Evolutionary conservation across 768 basidiomycete species (phyloP).

Genomic region (Rickenella mellea): DNA sequence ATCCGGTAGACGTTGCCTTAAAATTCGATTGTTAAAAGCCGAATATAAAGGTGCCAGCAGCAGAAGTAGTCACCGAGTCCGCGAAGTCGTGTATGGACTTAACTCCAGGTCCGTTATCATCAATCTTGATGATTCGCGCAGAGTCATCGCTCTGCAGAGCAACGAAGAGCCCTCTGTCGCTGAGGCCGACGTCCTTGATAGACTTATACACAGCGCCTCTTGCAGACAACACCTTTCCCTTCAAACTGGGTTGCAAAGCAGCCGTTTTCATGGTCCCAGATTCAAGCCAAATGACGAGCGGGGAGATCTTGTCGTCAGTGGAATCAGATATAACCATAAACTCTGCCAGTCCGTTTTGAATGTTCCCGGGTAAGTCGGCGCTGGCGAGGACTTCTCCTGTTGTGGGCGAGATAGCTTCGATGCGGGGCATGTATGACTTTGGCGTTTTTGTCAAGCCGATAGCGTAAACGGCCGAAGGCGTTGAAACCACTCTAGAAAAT

Average conservation of each 20-base stretch:
- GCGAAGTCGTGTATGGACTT: constrained; percentile 46
- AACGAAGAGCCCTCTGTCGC: constrained; percentile 48
- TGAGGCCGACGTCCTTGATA: constrained; percentile 55
- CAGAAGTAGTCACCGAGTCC: constrained; percentile 34
- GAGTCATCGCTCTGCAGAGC: constrained; percentile 47
- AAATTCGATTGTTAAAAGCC: constrained; percentile 5
- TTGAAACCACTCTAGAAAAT: constrained; percentile 51
- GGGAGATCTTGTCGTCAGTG: constrained; percentile 9
- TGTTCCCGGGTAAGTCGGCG: constrained; percentile 44
- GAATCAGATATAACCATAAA: constrained; percentile 24
- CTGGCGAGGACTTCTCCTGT: constrained; percentile 43
- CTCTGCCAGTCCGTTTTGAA: constrained; percentile 25
- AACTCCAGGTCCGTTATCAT: constrained; percentile 27
- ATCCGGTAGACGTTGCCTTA: constrained; percentile 31
- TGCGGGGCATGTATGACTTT: constrained; percentile 53
- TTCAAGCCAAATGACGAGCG: constrained; percentile 42
- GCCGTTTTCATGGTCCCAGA: constrained; percentile 37
- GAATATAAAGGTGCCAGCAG: constrained; percentile 1
- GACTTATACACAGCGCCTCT: constrained; percentile 36
- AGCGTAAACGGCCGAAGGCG: constrained; percentile 44
- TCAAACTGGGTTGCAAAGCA: constrained; percentile 40
- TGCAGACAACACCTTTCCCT: constrained; percentile 32
- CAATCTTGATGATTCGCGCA: constrained; percentile 44
- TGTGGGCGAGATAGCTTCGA: constrained; percentile 46
- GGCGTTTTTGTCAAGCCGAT: constrained; percentile 43